phyloP scores from a whole-genome alignment of 2,329 filamentous ascomycete species.

The Cladophialophora immunda region DNA sequence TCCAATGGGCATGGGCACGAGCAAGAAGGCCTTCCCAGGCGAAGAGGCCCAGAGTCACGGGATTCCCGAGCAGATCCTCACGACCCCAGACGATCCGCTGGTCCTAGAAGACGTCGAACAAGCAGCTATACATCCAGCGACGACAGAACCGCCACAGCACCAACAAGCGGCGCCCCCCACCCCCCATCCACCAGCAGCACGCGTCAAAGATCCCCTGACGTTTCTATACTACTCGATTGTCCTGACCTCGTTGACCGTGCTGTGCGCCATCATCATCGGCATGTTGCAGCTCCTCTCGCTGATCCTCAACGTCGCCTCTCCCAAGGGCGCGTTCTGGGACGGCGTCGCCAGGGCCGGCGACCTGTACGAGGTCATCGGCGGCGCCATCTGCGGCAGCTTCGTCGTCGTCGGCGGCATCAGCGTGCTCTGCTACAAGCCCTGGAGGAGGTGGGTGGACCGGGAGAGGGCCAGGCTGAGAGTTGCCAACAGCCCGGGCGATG shows the following conservation, averaged over 20 bases:
- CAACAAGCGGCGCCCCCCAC: too few relatives aligned
- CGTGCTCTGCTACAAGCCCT: constrained; percentile 79
- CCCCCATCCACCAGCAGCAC: constrained; percentile 52
- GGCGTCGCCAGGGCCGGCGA: constrained; percentile 80
- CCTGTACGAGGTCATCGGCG: constrained; percentile 85
- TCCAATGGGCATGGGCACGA: constrained; percentile 46
- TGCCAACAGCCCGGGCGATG: too few relatives aligned
- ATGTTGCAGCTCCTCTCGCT: constrained; percentile 83
- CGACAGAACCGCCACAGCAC: constrained; percentile 21
- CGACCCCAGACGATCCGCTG: constrained; percentile 14
- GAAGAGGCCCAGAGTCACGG: constrained; percentile 7
- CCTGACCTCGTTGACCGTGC: constrained; percentile 81
- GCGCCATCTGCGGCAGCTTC: constrained; percentile 85
- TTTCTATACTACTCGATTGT: constrained; percentile 95
- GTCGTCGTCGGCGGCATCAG: constrained; percentile 78
- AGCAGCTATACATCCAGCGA: neutral
- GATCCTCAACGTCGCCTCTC: constrained; percentile 72
- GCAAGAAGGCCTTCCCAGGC: neutral
- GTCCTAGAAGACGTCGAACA: constrained; percentile 25
- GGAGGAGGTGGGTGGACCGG: constrained; percentile 69
- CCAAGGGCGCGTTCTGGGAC: constrained; percentile 81
- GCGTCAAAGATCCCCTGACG: constrained; percentile 83
- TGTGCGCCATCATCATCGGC: constrained; percentile 86
- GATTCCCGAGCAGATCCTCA: constrained; percentile 6
- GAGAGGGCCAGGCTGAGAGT: constrained; percentile 32